Evolutionary conservation across 2,329 filamentous ascomycete species (phyloP).

Genomic region (Colletotrichum sp.): DNA sequence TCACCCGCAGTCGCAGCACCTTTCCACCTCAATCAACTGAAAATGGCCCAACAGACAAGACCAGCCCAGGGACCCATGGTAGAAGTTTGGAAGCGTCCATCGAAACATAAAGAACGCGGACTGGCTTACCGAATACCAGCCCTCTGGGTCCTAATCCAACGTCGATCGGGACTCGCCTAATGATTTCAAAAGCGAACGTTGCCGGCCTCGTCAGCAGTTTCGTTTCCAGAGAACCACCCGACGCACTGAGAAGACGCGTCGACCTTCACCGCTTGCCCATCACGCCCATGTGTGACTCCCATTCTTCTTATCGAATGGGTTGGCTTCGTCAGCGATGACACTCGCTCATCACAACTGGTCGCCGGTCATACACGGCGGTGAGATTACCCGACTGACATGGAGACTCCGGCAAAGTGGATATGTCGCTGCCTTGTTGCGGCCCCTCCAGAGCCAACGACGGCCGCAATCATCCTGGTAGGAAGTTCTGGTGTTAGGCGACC

Average conservation of each 20-base stretch:
- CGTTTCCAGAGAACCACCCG: background rate
- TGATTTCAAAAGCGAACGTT: background rate
- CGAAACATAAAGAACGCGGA: background rate
- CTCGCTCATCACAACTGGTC: background rate
- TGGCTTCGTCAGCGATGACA: background rate
- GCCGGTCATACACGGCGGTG: background rate
- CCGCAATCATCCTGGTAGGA: background rate
- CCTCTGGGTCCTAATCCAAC: background rate
- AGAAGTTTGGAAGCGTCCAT: background rate
- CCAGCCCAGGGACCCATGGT: background rate
- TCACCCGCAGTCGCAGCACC: background rate
- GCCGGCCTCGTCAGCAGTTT: conserved; percentile 7
- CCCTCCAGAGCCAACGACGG: background rate
- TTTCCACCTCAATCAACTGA: background rate
- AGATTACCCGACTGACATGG: background rate
- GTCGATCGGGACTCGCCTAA: background rate
- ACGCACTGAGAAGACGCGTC: background rate
- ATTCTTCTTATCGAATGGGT: background rate
- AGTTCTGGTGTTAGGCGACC: background rate
- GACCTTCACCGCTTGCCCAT: background rate
- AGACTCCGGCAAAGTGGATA: background rate
- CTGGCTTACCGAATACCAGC: background rate
- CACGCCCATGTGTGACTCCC: too few relatives aligned
- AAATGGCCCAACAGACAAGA: background rate
- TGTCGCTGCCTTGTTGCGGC: background rate